Base-by-base conservation (phyloP, 192 early-diverging fungal genomes). In the Coemansia pectinata region DNA sequence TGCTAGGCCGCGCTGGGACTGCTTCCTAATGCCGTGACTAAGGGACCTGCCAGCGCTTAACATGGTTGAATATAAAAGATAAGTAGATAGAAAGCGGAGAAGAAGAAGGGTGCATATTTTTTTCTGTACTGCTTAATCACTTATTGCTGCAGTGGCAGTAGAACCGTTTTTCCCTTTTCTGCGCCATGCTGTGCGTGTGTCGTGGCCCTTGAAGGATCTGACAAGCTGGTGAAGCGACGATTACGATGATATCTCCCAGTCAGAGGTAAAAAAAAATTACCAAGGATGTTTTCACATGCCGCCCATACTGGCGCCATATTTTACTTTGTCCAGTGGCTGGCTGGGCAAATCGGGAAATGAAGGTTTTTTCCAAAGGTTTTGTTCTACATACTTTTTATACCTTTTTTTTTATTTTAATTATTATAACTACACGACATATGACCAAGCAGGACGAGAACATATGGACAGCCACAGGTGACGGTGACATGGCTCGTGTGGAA, bases 401-500 rank as follows among this genome's bases (percentile, higher is more conserved):
- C 36, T 31, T 58, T 39, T 4, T 41, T 15, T 27, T 3, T n/a
- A 3, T 27, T 27, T 27, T 27, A 27, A 27, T 27, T 21, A 4
- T 41, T 38, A 27, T 12, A 71, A 15, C 45, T 33, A 31, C 33
- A 27, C 29, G 12, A 7, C 44, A 25, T 25, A 77, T 72, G 74
- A 29, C 44, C n/a, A 71, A 77, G 50, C 57, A 48, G 7, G 41
- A 21, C 31, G 64, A 71, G n/a, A 92, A 92, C 67, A 87, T 92
- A 58, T 92, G 91, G 91, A 74, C 87, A 7, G 87, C 88, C 31
- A 86, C 87, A 53, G 82, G 89, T 36, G 91, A 92, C 65, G 91
- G 88, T 25, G 69, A 87, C 44, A 58, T 88, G 19, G 88, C 83
- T 7, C 76, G 87, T 42, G 89, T 92, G 33, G 77, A 88, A 72